A percentile compares a stretch with the other conserved stretches of the same genome.
Evolutionary conservation across 345 rosid species (phyloP).

Genomic region (Lumnitzera littorea): DNA sequence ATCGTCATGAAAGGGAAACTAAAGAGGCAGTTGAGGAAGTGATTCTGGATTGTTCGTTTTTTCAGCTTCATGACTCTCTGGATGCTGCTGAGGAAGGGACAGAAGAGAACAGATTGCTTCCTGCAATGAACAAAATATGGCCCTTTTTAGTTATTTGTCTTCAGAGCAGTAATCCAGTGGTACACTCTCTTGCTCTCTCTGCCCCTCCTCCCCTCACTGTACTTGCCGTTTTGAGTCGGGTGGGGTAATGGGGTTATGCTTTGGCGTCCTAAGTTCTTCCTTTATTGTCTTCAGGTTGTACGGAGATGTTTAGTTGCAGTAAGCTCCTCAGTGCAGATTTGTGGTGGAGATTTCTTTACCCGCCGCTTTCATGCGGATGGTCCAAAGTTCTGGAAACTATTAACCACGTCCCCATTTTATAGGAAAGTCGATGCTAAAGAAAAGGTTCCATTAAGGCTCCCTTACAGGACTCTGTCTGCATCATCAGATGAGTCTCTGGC

Average conservation of each 20-base stretch:
- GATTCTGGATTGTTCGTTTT: constrained; percentile 42
- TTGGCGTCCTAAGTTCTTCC: neutral
- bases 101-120: constrained; percentile 83
- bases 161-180: constrained; percentile 59
- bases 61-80: constrained; percentile 56
- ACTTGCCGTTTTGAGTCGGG: neutral
- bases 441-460: constrained; percentile 52
- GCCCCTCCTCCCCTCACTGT: neutral
- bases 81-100: constrained; percentile 52
- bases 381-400: constrained; percentile 71
- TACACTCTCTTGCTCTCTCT: constrained; percentile 10
- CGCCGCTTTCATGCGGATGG: constrained; percentile 83
- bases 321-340: constrained; percentile 46
- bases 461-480: constrained; percentile 42
- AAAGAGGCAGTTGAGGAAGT: constrained; percentile 64
- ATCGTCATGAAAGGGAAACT: constrained; percentile 51
- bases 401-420: constrained; percentile 59
- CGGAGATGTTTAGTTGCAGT: constrained; percentile 55
- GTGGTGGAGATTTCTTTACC: constrained; percentile 93
- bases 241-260: neutral
- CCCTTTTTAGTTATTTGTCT: constrained; percentile 70
- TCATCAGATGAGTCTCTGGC: constrained; percentile 45
- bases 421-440: constrained; percentile 36
- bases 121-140: constrained; percentile 90
- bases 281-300: constrained; percentile 42